Evolutionary conservation across 129 eudicot species (phyloP).

Genomic region (sunflower (Helianthus annuus)): DNA sequence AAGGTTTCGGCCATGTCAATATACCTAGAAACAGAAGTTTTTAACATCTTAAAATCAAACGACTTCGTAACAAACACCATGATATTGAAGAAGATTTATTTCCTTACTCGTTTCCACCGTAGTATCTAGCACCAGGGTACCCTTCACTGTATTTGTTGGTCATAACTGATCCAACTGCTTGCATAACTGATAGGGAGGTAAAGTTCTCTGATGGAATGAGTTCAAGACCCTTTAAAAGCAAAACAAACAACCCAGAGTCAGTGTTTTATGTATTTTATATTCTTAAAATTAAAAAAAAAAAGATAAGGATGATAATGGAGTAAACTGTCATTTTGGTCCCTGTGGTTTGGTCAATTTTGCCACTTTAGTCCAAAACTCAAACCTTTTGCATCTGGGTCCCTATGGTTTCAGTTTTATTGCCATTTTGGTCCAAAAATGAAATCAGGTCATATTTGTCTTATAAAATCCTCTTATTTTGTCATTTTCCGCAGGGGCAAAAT

Average conservation of each 20-base stretch:
- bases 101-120: constrained; percentile 99
- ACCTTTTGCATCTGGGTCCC: no score
- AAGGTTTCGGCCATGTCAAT: constrained; percentile 98
- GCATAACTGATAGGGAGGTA: constrained; percentile 97
- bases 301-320: no score
- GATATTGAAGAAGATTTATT: constrained; percentile 4
- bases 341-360: no score
- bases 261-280: background rate
- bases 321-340: no score
- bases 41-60: background rate
- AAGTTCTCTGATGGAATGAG: constrained; percentile 97
- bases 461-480: no score
- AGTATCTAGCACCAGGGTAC: constrained; percentile 99
- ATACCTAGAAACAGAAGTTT: constrained; percentile 50
- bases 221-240: constrained; percentile 72
- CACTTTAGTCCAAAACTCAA: no score
- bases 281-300: no score
- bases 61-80: background rate
- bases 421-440: no score
- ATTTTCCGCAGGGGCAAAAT: no score
- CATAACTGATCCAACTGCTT: constrained; percentile 99
- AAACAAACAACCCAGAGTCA: background rate
- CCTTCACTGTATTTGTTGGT: constrained; percentile 99
- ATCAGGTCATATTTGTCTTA: no score
- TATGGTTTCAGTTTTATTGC: no score